These are phyloP conservation scores for Globisporangium carolinianum DNA, from an alignment of 352 stramenopile species.

Conservation along the genomic window DNA sequence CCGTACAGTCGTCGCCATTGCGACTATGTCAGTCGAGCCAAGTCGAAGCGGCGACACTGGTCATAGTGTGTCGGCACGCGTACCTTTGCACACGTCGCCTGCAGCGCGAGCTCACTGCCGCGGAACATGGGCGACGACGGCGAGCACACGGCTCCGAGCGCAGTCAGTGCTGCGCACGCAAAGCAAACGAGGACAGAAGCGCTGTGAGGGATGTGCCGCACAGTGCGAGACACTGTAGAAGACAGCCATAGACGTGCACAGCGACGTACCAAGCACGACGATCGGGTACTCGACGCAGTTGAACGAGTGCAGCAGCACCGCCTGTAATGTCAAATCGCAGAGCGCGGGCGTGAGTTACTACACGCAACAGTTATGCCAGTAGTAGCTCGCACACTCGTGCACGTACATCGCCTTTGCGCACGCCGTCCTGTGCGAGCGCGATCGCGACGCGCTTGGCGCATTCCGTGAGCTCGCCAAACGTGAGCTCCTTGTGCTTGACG, in stretches of 20 bases:
- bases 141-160: constrained; percentile 46
- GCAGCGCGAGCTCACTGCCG: constrained; percentile 34
- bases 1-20: not conserved
- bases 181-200: not conserved
- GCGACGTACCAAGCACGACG: constrained; percentile 34
- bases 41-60: too few relatives aligned
- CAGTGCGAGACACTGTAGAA: too few relatives aligned
- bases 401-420: constrained; percentile 40
- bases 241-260: too few relatives aligned
- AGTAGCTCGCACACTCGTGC: too few relatives aligned
- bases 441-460: constrained; percentile 23
- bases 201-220: too few relatives aligned
- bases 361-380: constrained; percentile 5
- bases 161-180: constrained; percentile 25
- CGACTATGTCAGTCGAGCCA: too few relatives aligned
- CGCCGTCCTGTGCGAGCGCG: constrained; percentile 21
- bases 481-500: constrained; percentile 29
- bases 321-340: too few relatives aligned
- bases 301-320: constrained; percentile 54
- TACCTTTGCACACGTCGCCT: constrained; percentile 31
- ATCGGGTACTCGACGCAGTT: constrained; percentile 68
- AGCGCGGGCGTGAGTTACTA: constrained; percentile 12
- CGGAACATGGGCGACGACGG: constrained; percentile 55
- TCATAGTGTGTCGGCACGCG: constrained; percentile 21
- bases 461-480: constrained; percentile 21